These are phyloP conservation scores for Candida andamanensis DNA, from an alignment of 805 yeast genomes.

Conservation along the genomic window DNA sequence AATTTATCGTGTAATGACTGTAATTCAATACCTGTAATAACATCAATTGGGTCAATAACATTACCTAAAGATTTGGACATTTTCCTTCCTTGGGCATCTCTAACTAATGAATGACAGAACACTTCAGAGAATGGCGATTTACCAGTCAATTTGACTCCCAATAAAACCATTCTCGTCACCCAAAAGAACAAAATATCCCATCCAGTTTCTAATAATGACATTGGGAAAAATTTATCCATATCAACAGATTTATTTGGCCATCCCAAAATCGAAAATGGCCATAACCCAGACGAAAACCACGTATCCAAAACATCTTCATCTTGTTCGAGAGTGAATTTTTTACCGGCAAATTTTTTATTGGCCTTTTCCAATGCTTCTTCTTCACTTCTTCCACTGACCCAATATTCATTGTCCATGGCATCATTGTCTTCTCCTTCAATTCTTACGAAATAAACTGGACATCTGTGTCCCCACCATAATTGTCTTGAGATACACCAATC, in stretches of 20 bases:
- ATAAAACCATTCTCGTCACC: constrained; percentile 94
- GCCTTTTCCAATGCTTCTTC: constrained; percentile 89
- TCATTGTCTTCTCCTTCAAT: constrained; percentile 72
- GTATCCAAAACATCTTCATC: constrained; percentile 98
- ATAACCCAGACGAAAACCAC: constrained; percentile 96
- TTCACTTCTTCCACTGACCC: constrained; percentile 85
- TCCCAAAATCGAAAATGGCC: constrained; percentile 96
- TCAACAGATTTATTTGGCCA: constrained; percentile 86
- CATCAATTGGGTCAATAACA: constrained; percentile 94
- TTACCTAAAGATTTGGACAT: constrained; percentile 98
- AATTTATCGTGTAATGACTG: constrained; percentile 76
- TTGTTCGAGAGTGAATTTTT: constrained; percentile 74
- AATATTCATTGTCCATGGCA: constrained; percentile 59
- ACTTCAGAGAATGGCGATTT: constrained; percentile 91
- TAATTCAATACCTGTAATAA: constrained; percentile 80
- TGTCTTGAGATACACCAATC: constrained; percentile 99
- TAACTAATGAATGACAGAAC: constrained; percentile 95
- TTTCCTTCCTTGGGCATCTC: constrained; percentile 99
- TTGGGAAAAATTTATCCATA: constrained; percentile 75
- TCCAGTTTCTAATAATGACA: constrained; percentile 95
- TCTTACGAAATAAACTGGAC: constrained; percentile 87
- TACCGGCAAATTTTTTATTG: constrained; percentile 59
- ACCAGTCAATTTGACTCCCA: constrained; percentile 88
- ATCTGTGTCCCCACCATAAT: constrained; percentile 94
- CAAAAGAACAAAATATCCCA: constrained; percentile 99